These are phyloP conservation scores for Ceriops tagal DNA, from an alignment of 345 rosid species.

Conservation along the genomic window DNA sequence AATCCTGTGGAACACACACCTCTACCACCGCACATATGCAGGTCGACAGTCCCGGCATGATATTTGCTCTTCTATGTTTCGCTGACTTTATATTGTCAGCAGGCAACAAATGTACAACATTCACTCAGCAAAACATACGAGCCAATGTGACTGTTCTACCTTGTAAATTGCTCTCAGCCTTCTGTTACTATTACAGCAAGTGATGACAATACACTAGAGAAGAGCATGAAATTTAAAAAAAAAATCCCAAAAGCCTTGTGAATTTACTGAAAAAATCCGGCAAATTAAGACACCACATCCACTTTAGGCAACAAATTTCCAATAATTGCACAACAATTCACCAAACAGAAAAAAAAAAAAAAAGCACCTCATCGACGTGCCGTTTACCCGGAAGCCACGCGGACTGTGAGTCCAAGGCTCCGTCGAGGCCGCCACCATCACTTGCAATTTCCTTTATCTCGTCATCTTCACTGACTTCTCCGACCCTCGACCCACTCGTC, in stretches of 20 bases:
- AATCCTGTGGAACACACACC: not conserved
- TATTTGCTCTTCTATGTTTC: not conserved
- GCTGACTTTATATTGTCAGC: not conserved
- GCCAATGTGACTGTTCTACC: no score
- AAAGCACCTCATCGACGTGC: slow-evolving; percentile 72
- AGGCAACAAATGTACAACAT: not conserved
- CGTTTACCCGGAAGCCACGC: slow-evolving; percentile 81
- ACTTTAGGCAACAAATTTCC: not conserved
- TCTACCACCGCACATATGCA: not conserved
- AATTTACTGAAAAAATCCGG: no score
- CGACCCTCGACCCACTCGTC: slow-evolving; percentile 35
- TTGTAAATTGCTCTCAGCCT: no score
- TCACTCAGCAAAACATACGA: not conserved
- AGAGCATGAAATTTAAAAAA: no score
- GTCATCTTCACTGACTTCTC: slow-evolving; percentile 38
- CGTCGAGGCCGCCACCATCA: slow-evolving; percentile 31
- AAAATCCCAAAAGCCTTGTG: no score
- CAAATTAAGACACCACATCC: no score
- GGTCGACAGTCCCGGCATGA: not conserved
- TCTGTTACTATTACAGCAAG: no score
- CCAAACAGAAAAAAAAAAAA: not conserved
- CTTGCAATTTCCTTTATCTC: slow-evolving; percentile 44
- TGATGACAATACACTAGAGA: no score
- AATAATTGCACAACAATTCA: not conserved
- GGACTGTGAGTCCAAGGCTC: slow-evolving; percentile 37